These are phyloP conservation scores for Pestalotiopsis sp. DNA, from an alignment of 2,329 filamentous ascomycete species.

Conservation along the genomic window DNA sequence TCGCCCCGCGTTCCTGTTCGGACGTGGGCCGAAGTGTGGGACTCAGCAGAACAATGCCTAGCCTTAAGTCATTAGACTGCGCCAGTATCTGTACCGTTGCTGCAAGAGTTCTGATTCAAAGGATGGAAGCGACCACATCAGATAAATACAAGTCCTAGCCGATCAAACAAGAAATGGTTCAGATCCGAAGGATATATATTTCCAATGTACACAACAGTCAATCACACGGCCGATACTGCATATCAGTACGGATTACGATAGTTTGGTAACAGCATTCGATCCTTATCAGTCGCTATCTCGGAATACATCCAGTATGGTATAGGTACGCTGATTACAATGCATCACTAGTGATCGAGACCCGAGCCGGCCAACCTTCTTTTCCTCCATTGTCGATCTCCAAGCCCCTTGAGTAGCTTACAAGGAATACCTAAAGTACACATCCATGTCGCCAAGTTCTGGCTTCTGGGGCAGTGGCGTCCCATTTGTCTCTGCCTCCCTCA, in stretches of 20 bases:
- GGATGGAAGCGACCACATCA: too few species aligned
- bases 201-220: not conserved
- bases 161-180: too few species aligned
- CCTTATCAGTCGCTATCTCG: not conserved
- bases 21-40: not conserved
- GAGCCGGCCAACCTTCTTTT: too few species aligned
- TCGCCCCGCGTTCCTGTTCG: not conserved
- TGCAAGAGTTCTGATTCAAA: too few species aligned
- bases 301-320: too few species aligned
- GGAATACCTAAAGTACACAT: slow-evolving; percentile 29
- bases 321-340: not conserved
- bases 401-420: slow-evolving; percentile 4
- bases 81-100: too few species aligned
- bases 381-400: not conserved
- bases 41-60: not conserved
- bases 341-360: not conserved
- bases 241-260: not conserved
- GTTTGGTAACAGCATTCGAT: not conserved
- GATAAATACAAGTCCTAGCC: too few species aligned
- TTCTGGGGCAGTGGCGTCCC: slow-evolving; percentile 23
- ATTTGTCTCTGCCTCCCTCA: slow-evolving; percentile 24
- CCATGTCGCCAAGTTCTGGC: slow-evolving; percentile 30
- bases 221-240: not conserved
- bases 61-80: too few species aligned
- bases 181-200: too few species aligned